phyloP scores from a whole-genome alignment of 345 rosid genomes.

The Adansonia digitata region DNA sequence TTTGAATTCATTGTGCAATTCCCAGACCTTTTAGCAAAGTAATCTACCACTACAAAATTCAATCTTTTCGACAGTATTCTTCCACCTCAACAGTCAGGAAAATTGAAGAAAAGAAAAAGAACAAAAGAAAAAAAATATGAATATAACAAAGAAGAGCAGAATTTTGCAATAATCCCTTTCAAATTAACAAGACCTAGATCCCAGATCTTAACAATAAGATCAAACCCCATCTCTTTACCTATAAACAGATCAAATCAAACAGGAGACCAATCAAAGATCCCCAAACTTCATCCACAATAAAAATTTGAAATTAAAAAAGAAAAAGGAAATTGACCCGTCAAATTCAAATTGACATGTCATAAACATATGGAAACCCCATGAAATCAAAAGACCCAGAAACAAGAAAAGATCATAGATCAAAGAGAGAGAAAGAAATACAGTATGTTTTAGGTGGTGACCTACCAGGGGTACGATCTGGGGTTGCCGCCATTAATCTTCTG shows the following conservation, averaged over 20 bases:
- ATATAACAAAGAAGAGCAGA: neutral
- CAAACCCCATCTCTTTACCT: neutral
- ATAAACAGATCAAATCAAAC: conserved; percentile 9
- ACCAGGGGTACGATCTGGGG: conserved; percentile 61
- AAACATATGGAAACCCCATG: conserved; percentile 1
- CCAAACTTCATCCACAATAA: neutral
- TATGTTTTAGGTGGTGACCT: conserved; percentile 25
- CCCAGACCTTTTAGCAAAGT: neutral
- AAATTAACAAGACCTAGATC: conserved; percentile 27
- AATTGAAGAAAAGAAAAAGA: neutral
- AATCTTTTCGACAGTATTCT: neutral
- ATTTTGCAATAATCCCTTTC: conserved; percentile 11
- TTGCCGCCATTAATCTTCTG: conserved; percentile 63
- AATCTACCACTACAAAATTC: neutral
- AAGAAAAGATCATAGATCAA: neutral
- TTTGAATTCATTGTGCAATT: neutral
- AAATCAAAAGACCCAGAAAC: conserved; percentile 21
- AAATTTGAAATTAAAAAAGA: neutral
- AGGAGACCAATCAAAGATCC: conserved; percentile 15
- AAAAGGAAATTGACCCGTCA: neutral
- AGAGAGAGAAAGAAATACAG: neutral
- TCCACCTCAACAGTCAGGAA: neutral
- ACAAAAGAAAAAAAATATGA: neutral
- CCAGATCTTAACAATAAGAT: conserved; percentile 42
- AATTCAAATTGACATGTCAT: conserved; percentile 2